Base-by-base conservation (phyloP, 345 rosid genomes). In the Murraya paniculata region DNA sequence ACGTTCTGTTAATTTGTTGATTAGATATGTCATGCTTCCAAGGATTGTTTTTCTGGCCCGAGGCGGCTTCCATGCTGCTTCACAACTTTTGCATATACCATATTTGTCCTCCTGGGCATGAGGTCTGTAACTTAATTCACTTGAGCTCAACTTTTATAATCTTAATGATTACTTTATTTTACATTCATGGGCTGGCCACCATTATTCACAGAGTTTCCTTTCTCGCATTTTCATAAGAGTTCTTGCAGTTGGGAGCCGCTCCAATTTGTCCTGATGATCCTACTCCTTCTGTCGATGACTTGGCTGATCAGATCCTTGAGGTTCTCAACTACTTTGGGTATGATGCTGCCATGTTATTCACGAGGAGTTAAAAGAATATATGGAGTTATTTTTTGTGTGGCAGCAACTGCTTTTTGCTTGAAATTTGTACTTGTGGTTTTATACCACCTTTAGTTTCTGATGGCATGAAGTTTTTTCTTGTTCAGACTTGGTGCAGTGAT, bases 11-110 rank as follows among this genome's bases (percentile, higher is more conserved):
- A 24, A 38, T 28, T 14, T 77, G 61, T 74, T 78, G 73, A 75
- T 60, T 90, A 95, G 99, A 95, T 87, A 80, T 90, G 86, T 96
- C 98, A 10, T 96, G 98, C 79, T 94, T 94, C 82, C 97, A 92
- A 89, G 97, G 97, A 78, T 85, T 96, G 80, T 91, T 96, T 80
- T 93, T 92, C 77, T 96, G 97, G 86, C 95, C 95, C 28, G 98
- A 96, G 85, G 95, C 97, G 14, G 88, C 90, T 50, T 91, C 98
- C 16, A 87, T 96, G 87, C 88, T 96, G 59, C 94, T 92, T 19
- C 97, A 94, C 85, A 96, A 94, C 84, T 96, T 96, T 86, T 96
- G 98, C 88, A 87, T 94, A 65, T 96, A 96, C 83, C 99, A 96
- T 79, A 90, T 96, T 64, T 89, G 94, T 75, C 99, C 99, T 39